Evolutionary conservation across 2,329 filamentous ascomycete genomes (phyloP), one percentile per base, ranked within the genome.

Genomic region (Verticillium isaacii): DNA sequence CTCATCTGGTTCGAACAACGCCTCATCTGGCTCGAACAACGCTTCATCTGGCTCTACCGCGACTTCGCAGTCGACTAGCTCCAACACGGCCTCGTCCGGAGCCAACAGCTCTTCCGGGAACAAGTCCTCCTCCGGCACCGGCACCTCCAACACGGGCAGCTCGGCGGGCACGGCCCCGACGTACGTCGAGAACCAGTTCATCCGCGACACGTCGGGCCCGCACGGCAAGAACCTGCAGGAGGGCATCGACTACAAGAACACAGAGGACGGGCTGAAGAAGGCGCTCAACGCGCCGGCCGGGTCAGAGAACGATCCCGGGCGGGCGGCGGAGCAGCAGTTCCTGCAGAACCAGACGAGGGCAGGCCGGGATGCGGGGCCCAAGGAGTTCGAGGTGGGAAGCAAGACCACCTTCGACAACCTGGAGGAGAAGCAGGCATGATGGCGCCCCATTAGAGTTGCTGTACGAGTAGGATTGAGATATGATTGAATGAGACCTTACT

Each of bases 301-400:
- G 2, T 77, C 75, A 6, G 72, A 77, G 67, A 70, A 81, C 62
- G 82, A 85, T 66, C 82, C 82, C 4, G 74, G 76, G 58, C 68
- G 77, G 9, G 62, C 75, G 45, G 81, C 81, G 5, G 81, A 82
- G 70, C 65, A 72, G 50, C 76, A 77, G 65, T 74, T 84, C 37
- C 64, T 71, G 62, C 61, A 67, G 56, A 66, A 65, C 17, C 66
- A 69, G 58, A 67, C 63, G 37, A 63, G 66, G 7, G 63, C 37
- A 25, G 68, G 66, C 1, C 59, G 69, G n/a, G 68, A 68, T 50
- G 66, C 69, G 29, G 69, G 68, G 0, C 69, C 65, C 14, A 72
- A 64, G 23, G 70, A 77, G 63, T 59, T 34, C 1, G 64, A 68
- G 5, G 25, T 73, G 3, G 59, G 63, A 2, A 70, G 63, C 25